Evolutionary conservation across 805 yeast species (phyloP), one percentile per base, ranked within the genome.

Genomic region (Lipomyces kockii): DNA sequence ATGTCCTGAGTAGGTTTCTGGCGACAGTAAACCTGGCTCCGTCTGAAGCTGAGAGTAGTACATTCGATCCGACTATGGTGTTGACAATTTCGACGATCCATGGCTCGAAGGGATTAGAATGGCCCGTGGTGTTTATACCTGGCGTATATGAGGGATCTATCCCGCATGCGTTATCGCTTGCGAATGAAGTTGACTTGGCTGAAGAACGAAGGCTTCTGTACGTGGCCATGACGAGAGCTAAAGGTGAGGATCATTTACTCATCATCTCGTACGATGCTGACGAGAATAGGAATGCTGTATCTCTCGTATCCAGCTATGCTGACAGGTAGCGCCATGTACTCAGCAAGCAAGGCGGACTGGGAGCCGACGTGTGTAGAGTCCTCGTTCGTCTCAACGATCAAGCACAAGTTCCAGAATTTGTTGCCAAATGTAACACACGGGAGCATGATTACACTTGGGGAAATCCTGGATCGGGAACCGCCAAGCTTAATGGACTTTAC

Each of bases 41-140:
- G 25, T 17, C 62, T 14, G 65, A 59, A 17, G 68, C 60, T 37
- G 68, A 69, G 9, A 49, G 58, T 5, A 55, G 53, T 34, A 60
- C 14, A 14, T 52, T 39, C 2, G 71, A 69, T 60, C 70, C 66
- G 46, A 51, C 62, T 9, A 37, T 74, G 54, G 66, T 71, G 14
- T 83, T 86, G 0, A 78, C 84, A 0, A 78, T 94, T 0, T 89
- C 97, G 0, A 95, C 98, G 0, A 89, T 94, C 12, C 99, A 94
- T 76, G 91, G 92, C 0, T 87, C 98, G 1, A 94, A 94, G 76
- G 99, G 99, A 0, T 81, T 93, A 1, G 99, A 94, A 76, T 94
- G 98, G 98, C 94, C 97, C 0, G 86, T 91, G 14, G 98, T 94
- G 0, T 91, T 91, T 75, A 84, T 91, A 12, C 92, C 96, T 0